phyloP scores from a whole-genome alignment of 1,284 basidiomycete genomes.

The Microbotryum scabiosae region DNA sequence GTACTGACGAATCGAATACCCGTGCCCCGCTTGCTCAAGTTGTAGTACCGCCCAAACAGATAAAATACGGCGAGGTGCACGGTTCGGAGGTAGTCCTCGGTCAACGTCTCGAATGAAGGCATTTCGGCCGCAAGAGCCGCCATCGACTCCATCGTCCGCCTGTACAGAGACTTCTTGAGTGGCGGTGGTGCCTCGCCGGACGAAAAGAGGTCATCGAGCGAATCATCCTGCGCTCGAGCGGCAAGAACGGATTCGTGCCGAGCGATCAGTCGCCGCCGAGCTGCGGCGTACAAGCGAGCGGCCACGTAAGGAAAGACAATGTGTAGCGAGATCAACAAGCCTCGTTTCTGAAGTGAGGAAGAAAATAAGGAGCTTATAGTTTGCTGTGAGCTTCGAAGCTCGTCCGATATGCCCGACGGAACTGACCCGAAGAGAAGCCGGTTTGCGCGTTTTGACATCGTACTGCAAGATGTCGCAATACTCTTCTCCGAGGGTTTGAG shows the following conservation, averaged over 20 bases:
- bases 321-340: constrained; percentile 36
- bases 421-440: constrained; percentile 34
- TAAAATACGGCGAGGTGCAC: constrained; percentile 43
- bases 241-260: constrained; percentile 18
- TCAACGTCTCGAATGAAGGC: constrained; percentile 37
- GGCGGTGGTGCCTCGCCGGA: constrained; percentile 1
- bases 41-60: constrained; percentile 41
- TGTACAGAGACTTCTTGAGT: background rate
- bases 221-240: background rate
- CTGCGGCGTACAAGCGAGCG: constrained; percentile 30
- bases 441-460: constrained; percentile 29
- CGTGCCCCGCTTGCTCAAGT: constrained; percentile 37
- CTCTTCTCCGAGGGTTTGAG: constrained; percentile 43
- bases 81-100: constrained; percentile 36
- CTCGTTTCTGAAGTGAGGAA: constrained; percentile 25
- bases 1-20: constrained; percentile 37
- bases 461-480: constrained; percentile 42
- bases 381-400: no score
- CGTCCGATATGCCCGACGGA: no score
- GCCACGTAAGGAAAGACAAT: constrained; percentile 38
- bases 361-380: no score
- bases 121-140: constrained; percentile 19
- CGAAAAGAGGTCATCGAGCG: constrained; percentile 22
- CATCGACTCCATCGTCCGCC: constrained; percentile 9
- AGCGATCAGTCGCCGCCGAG: constrained; percentile 28